A percentile compares a stretch with the other conserved stretches of the same genome.
Evolutionary conservation across 116 monocot genomes (phyloP).

Genomic region (Cymodocea nodosa): DNA sequence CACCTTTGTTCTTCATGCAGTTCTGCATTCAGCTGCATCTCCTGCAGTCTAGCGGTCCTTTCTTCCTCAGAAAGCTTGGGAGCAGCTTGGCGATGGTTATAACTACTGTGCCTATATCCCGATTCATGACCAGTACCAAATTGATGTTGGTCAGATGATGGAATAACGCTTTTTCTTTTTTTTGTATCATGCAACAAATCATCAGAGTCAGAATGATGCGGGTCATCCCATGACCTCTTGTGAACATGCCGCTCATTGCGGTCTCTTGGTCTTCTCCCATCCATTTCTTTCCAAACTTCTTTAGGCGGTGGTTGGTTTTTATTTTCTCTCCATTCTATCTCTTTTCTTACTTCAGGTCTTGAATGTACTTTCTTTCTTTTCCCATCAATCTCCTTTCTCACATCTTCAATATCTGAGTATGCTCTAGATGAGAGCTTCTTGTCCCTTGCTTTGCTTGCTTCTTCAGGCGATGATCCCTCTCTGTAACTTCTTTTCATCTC

Average conservation of each 20-base stretch:
- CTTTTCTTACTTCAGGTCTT: background rate
- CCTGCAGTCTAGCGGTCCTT: conserved; percentile 52
- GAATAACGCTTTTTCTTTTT: conserved; percentile 8
- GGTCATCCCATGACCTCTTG: background rate
- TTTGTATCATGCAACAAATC: conserved; percentile 3
- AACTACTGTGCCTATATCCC: conserved; percentile 15
- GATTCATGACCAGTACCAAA: background rate
- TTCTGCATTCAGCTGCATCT: conserved; percentile 91
- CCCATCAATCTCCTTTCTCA: background rate
- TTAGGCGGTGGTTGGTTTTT: conserved; percentile 5
- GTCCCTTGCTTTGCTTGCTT: background rate
- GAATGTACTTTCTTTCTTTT: background rate
- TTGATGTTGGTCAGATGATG: conserved; percentile 7
- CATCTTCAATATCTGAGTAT: background rate
- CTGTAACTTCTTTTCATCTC: conserved; percentile 4
- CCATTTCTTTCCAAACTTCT: background rate
- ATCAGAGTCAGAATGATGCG: conserved; percentile 3
- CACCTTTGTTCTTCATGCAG: conserved; percentile 89
- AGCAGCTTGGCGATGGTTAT: conserved; percentile 23
- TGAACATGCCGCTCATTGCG: background rate
- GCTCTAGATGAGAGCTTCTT: background rate
- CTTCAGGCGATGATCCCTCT: conserved; percentile 1
- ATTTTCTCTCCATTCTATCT: conserved; percentile 1
- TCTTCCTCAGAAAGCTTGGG: conserved; percentile 80
- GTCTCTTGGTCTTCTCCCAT: conserved; percentile 1